Base-by-base conservation (phyloP, 805 yeast genomes). In the Komagataella kurtzmanii region DNA sequence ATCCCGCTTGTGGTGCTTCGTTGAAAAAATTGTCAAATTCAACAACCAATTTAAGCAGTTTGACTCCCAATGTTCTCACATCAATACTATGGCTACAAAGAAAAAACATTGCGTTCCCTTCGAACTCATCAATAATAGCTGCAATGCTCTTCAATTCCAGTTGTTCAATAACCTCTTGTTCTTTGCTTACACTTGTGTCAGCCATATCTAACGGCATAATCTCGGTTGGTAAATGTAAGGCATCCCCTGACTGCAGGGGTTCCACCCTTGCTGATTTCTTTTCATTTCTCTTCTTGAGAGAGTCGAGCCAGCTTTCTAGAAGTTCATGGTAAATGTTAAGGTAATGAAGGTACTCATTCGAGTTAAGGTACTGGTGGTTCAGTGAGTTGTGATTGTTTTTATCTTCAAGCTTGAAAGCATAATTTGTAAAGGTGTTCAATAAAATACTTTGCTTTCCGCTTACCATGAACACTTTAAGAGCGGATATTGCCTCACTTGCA, bases 61-160 rank as follows among this genome's bases (percentile, higher is more conserved):
- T 75, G 2, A 90, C 71, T 0, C 95, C 98, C 48, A 82, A 67
- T 54, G 80, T 81, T 51, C 99, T 72, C 10, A 88, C 76, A 21
- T 77, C 72, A 46, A 84, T 74, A 61, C 89, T 96, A 57, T 89
- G 95, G 1, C 96, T 87, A 59, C 96, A 87, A 19, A 93, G 69
- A 61, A 95, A 91, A 60, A 88, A 93, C 30, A 93, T 67, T 0
- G 97, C 99, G 61, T 90, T 88, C 0, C 99, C 97, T 65, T 93
- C 99, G 7, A 91, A 87, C 55, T 91, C 97, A 65, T 93, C 98
- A 48, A 93, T 83, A 0, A 86, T 84, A 0, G 96, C 85, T 55
- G 88, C 81, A 17, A 88, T 80, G 48, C 80, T 81, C 57, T 86
- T 87, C 76, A 88, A 73, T 60, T 86, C 91, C 44, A 86, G 64